Evolutionary conservation across 192 early-diverging fungal species (phyloP), one percentile per base, ranked within the genome.

Genomic region (Chytriomyces confervae): DNA sequence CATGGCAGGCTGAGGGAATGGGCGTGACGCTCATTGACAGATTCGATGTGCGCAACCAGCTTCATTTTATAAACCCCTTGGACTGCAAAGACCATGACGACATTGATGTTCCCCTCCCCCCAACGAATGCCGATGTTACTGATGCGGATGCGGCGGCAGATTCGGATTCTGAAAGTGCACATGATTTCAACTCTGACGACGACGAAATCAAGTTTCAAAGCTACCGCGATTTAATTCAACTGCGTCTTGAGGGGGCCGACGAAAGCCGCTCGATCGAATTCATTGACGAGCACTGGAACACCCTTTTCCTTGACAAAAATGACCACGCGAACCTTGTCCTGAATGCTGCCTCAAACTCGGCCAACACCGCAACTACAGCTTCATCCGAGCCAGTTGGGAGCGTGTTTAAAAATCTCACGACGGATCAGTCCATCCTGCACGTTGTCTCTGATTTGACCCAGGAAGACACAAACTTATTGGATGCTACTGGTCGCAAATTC

Each of bases 21-120:
- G 72, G 72, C 18, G 8, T 61, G 51, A 64, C 74, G 9, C 62
- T 18, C 74, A 76, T 76, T 57, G 74, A 76, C 49, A 11, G 74
- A 11, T 76, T 76, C 63, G 74, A 76, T 36, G 74, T 43, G 36
- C 27, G 74, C 11, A 76, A 66, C 74, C 6, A 13, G 2, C 44
- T 76, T 9, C 62, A 48, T 48, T 50, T 48, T 24, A n/a, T 76
- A 8, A 18, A 10, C 46, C 10, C 53, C 7, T n/a, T 64, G 10
- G 74, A 66, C 24, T 62, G 36, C 36, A 36, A 36, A 36, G 36
- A 36, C 36, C 36, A 36, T 36, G 36, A 36, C 2, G 36, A 36
- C 36, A 36, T 36, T 36, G 36, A 36, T 36, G 36, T 36, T 36
- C 36, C 36, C 36, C 36, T 36, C 36, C 36, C 36, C 2, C 36